Percentiles rank a stretch among this genome's conserved stretches.
Evolutionary conservation across 2,329 filamentous ascomycete species (phyloP).

Genomic region (Aspergillus arachidicola): DNA sequence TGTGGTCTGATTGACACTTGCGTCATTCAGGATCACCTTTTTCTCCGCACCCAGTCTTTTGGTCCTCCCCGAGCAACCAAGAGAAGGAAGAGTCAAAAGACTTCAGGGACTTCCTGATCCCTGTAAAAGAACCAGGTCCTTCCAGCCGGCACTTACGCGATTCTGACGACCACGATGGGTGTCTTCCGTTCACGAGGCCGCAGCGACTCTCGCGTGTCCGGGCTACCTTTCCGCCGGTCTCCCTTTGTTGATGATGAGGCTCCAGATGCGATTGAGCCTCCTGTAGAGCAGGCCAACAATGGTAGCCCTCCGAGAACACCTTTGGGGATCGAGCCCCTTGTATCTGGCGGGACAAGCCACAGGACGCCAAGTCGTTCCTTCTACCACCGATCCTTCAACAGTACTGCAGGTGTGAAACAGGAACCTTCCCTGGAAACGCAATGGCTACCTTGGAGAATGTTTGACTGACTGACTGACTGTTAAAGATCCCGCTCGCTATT

Average conservation of each 20-base stretch:
- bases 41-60: slow-evolving; percentile 7
- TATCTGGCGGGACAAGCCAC: slow-evolving; percentile 35
- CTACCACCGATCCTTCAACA: slow-evolving; percentile 48
- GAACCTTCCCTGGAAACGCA: not conserved
- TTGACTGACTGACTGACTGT: slow-evolving; percentile 22
- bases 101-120: not conserved
- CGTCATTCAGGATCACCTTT: slow-evolving; percentile 20
- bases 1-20: slow-evolving; percentile 16
- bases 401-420: slow-evolving; percentile 37
- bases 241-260: slow-evolving; percentile 26
- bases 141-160: not conserved
- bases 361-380: slow-evolving; percentile 49
- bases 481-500: slow-evolving; percentile 72
- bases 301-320: slow-evolving; percentile 29
- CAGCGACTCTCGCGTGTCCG: slow-evolving; percentile 32
- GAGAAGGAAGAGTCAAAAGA: not conserved
- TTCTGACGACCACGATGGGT: slow-evolving; percentile 24
- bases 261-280: slow-evolving; percentile 23
- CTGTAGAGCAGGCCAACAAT: slow-evolving; percentile 32
- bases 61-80: not conserved
- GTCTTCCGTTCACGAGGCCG: slow-evolving; percentile 34
- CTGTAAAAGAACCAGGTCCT: not conserved
- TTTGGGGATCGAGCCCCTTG: slow-evolving; percentile 30
- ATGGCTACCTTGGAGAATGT: not conserved
- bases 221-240: slow-evolving; percentile 25